Conservation (phyloP, 2,329 filamentous ascomycete species). For the Pestalotiopsis sp. region DNA sequence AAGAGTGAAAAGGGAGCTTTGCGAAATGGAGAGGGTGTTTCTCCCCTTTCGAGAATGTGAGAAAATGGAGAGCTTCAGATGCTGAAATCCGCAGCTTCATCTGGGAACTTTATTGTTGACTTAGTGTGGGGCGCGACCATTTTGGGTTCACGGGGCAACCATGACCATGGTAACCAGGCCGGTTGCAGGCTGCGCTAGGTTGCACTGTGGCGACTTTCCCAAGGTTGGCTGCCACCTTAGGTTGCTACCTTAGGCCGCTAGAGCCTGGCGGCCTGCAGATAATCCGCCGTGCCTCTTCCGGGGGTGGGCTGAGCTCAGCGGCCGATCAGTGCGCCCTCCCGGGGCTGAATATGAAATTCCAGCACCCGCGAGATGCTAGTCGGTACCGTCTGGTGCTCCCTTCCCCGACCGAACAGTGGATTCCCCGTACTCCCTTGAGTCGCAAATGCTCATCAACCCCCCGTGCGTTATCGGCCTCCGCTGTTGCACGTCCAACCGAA, state of each 20-base stretch:
- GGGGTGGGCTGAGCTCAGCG: neutral
- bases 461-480: neutral
- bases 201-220: too few species aligned
- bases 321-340: neutral
- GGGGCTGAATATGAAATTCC: neutral
- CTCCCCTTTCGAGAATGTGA: neutral
- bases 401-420: neutral
- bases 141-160: constrained; percentile 27
- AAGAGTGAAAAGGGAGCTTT: constrained; percentile 17
- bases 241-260: too few species aligned
- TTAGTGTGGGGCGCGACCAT: constrained; percentile 8
- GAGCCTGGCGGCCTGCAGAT: neutral
- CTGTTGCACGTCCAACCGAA: neutral
- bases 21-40: constrained; percentile 15
- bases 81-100: neutral
- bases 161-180: neutral
- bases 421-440: neutral
- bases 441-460: neutral
- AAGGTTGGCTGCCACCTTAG: too few species aligned
- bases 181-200: neutral
- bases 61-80: neutral
- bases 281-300: neutral
- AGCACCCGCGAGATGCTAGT: neutral
- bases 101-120: constrained; percentile 12
- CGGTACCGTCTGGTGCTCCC: neutral